phyloP scores from a whole-genome alignment of 2,329 filamentous ascomycete species.

The Teratosphaeria zuluensis region DNA sequence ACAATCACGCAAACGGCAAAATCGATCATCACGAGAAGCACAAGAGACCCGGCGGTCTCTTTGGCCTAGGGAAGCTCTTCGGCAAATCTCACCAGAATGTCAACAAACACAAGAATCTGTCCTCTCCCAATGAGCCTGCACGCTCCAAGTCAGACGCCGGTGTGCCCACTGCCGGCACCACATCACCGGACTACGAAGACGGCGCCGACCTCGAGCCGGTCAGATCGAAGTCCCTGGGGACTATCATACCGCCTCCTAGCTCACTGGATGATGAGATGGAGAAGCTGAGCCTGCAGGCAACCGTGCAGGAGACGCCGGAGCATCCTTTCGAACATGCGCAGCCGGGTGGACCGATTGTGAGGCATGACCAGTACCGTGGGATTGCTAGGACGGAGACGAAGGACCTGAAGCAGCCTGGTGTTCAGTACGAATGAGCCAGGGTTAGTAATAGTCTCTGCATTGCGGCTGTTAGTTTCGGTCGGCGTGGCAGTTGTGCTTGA shows the following conservation, averaged over 20 bases:
- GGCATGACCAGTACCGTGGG: constrained; percentile 35
- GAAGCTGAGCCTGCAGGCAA: constrained; percentile 20
- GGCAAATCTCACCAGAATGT: constrained; percentile 2
- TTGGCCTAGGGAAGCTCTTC: neutral
- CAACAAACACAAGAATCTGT: constrained; percentile 1
- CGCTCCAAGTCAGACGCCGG: constrained; percentile 22
- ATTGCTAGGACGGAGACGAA: constrained; percentile 27
- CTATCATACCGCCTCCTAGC: constrained; percentile 2
- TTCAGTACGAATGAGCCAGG: neutral
- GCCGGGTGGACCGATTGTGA: constrained; percentile 25
- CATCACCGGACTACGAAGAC: constrained; percentile 12
- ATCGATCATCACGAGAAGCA: constrained; percentile 1
- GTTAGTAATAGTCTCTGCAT: neutral
- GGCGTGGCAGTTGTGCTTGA: neutral
- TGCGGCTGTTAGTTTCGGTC: neutral
- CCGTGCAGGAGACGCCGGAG: constrained; percentile 11
- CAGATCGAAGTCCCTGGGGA: constrained; percentile 12
- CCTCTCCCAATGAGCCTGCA: constrained; percentile 11
- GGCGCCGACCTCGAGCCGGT: constrained; percentile 8
- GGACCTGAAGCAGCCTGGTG: constrained; percentile 24
- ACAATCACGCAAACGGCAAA: neutral
- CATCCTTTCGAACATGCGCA: constrained; percentile 9
- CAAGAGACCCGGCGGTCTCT: constrained; percentile 1
- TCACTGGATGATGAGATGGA: constrained; percentile 13
- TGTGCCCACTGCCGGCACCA: neutral